These are phyloP conservation scores for Pyricularia sp. DNA, from an alignment of 2,329 filamentous ascomycete species.

Conservation along the genomic window DNA sequence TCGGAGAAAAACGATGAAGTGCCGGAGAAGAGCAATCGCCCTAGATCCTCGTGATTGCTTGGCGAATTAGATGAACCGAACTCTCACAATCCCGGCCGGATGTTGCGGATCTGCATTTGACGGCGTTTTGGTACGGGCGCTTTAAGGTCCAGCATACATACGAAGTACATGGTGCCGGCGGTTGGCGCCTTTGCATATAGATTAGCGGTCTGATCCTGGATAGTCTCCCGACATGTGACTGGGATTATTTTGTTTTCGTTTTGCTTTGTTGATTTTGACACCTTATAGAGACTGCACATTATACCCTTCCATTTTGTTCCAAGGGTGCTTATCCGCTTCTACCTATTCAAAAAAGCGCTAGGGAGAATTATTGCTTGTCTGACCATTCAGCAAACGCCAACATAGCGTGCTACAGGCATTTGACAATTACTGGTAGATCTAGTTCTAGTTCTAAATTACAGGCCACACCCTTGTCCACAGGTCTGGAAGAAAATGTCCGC, in stretches of 20 bases:
- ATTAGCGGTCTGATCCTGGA: background rate
- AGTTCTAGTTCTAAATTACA: background rate
- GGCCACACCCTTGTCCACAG: background rate
- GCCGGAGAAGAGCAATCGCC: background rate
- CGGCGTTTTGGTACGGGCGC: background rate
- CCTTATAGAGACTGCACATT: background rate
- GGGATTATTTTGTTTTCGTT: background rate
- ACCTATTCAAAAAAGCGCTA: too few relatives aligned
- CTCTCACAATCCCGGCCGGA: background rate
- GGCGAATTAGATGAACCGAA: background rate
- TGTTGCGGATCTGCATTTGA: background rate
- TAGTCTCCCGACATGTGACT: background rate
- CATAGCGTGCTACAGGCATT: background rate
- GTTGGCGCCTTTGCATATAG: background rate
- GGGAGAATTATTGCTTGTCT: background rate
- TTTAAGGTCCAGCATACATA: background rate
- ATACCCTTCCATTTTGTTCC: background rate
- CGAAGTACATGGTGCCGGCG: background rate
- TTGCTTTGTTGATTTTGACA: background rate
- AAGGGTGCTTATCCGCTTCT: background rate
- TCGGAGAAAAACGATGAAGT: conserved; percentile 2
- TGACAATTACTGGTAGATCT: too few relatives aligned
- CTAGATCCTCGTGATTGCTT: background rate
- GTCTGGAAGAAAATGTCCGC: background rate
- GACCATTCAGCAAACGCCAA: background rate